Evolutionary conservation across 108 stramenopile genomes (phyloP), one percentile per base, ranked within the genome.

Genomic region (Nitzschia sp.): DNA sequence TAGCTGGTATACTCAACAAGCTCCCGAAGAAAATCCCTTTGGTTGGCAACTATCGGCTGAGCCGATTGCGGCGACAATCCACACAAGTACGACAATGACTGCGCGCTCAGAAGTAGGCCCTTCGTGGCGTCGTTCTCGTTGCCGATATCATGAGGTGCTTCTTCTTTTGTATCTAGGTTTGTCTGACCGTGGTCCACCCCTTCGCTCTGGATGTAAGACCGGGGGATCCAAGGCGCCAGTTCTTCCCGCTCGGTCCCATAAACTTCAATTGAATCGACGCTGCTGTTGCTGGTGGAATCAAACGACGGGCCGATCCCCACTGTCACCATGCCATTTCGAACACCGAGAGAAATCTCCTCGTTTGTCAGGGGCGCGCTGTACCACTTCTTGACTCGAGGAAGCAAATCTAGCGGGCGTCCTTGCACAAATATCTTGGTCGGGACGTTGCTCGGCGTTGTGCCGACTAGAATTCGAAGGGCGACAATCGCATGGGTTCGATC

Each of bases 241-340:
- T 62, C 35, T 17, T 56, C 36, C 42, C 78, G 64, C 13, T 74
- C 64, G 15, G 72, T 36, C 26, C 72, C 86, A 66, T 85, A 93
- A 18, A 93, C 88, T 63, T 93, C 94, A 32, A 95, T 59, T 0
- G 84, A 68, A 75, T 95, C 94, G 24, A 95, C 71, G 4, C 85
- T 54, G 29, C 85, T 65, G 29, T 59, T 68, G 58, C 64, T 80
- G 4, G 68, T 46, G 26, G 65, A 45, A 31, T 89, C 86, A 23
- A 81, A 72, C 25, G 84, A 68, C 35, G 76, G 72, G 6, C 76
- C 82, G 46, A 94, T 77, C 54, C 70, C 68, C 23, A 91, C 48
- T 24, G 87, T 66, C 25, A 90, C 77, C 53, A 76, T 78, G 8
- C 94, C 94, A 55, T 70, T 87, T 63, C 89, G 71, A 3, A 84